Evolutionary conservation across 345 rosid genomes (phyloP), one percentile per base, ranked within the genome.

Genomic region (Salix brachista): DNA sequence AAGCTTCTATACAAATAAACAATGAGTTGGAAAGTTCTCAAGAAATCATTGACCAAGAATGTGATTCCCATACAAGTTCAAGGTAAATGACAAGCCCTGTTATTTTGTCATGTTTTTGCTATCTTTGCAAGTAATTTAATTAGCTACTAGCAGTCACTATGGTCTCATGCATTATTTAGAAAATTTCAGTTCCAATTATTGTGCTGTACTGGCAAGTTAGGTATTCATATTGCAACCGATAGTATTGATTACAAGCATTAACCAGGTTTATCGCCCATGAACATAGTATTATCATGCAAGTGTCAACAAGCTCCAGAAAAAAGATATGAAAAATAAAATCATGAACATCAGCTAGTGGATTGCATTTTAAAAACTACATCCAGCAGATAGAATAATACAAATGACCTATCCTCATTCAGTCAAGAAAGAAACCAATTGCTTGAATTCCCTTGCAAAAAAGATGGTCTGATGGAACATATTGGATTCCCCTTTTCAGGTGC

Each of bases 21-120:
- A 81, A 78, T 77, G 83, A 83, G n/a, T 39, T 67, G 36, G 77
- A 80, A 73, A 82, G 83, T 41, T 61, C 34, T 80, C 77, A 54
- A 67, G 90, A 86, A 71, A 81, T 75, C 77, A 83, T 85, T 75
- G 97, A 93, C 81, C 83, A 85, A 44, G 92, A 88, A 74, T 79
- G 87, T 67, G 67, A 74, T 74, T 82, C 75, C 81, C 88, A 79
- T 61, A 85, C 81, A 70, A 80, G 79, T 69, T 86, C 84, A 70
- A 77, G 94, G 98, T 95, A 91, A 87, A 81, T 69, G 71, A 70
- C 11, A 28, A 71, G 62, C 71, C 8, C 21, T 41, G 21, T 62
- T 65, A 62, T 69, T 82, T 74, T 7, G 32, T 70, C 8, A 52
- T 65, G 18, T 78, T 23, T 65, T 1, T 39, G 9, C 18, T 58